These are phyloP conservation scores for Penicillium sp. DNA, from an alignment of 2,329 filamentous ascomycete genomes.

Conservation along the genomic window DNA sequence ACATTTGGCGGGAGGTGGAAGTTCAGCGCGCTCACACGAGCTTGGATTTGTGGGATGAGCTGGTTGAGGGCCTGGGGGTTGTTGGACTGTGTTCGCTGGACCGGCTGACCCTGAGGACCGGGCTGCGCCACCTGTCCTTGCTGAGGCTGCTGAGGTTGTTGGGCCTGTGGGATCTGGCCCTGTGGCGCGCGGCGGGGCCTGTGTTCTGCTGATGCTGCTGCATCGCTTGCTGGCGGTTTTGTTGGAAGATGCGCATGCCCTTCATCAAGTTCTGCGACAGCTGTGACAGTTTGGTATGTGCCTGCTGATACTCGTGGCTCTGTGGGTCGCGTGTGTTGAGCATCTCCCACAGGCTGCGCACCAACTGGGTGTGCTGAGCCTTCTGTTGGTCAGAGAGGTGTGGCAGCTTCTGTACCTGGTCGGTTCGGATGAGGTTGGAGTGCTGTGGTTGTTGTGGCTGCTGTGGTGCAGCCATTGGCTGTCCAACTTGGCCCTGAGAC, in stretches of 20 bases:
- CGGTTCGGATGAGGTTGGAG: slow-evolving; percentile 52
- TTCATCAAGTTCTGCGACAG: slow-evolving; percentile 56
- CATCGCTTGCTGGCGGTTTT: slow-evolving; percentile 39
- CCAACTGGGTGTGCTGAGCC: slow-evolving; percentile 55
- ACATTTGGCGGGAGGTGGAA: slow-evolving; percentile 50
- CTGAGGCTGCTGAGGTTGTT: slow-evolving; percentile 15
- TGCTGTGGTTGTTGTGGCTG: slow-evolving; percentile 46
- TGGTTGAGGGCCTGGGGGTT: slow-evolving; percentile 45
- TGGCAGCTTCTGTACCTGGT: slow-evolving; percentile 56
- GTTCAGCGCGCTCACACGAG: slow-evolving; percentile 47
- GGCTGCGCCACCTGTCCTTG: slow-evolving; percentile 1
- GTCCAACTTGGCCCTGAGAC: slow-evolving; percentile 30
- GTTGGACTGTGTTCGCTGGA: slow-evolving; percentile 35
- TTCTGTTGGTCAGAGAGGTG: slow-evolving; percentile 58
- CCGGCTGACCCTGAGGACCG: slow-evolving; percentile 21
- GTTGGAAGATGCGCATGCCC: slow-evolving; percentile 51
- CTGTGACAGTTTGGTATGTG: slow-evolving; percentile 54
- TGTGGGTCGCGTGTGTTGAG: slow-evolving; percentile 52
- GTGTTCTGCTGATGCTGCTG: slow-evolving; percentile 14
- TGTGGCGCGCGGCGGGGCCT: slow-evolving; percentile 28
- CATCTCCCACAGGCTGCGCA: slow-evolving; percentile 57
- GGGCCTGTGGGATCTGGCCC: slow-evolving; percentile 7
- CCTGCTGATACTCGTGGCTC: slow-evolving; percentile 52
- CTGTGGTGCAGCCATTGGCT: slow-evolving; percentile 35
- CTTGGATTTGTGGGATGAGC: slow-evolving; percentile 48